These are phyloP conservation scores for Coemansia aciculifera DNA, from an alignment of 192 early-diverging fungal species.

Conservation along the genomic window DNA sequence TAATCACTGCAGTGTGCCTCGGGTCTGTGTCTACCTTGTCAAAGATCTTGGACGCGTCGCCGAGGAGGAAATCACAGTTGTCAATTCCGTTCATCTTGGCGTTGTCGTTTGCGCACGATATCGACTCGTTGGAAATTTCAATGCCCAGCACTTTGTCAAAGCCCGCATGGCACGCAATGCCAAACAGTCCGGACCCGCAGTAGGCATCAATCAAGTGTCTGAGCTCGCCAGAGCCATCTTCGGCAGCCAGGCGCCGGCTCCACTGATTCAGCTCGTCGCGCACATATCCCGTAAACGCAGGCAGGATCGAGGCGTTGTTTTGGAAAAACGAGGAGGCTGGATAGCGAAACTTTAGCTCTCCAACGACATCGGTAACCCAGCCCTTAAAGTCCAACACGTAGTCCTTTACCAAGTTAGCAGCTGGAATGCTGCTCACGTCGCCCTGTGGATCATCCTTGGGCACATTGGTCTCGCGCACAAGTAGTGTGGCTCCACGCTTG, in stretches of 20 bases:
- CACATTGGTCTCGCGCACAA: slow-evolving; percentile 61
- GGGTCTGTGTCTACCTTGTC: slow-evolving; percentile 55
- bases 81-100: slow-evolving; percentile 58
- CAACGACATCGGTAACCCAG: slow-evolving; percentile 60
- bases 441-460: slow-evolving; percentile 13
- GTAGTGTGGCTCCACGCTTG: slow-evolving; percentile 61
- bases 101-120: slow-evolving; percentile 66
- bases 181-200: slow-evolving; percentile 74
- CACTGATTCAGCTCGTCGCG: slow-evolving; percentile 58
- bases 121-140: slow-evolving; percentile 63
- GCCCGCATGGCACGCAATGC: slow-evolving; percentile 59
- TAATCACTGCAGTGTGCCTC: slow-evolving; percentile 62
- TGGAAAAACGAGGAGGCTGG: slow-evolving; percentile 72
- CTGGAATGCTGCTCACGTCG: slow-evolving; percentile 20
- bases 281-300: slow-evolving; percentile 62
- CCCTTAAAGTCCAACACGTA: slow-evolving; percentile 59
- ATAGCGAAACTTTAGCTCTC: slow-evolving; percentile 60
- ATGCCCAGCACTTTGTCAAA: slow-evolving; percentile 69
- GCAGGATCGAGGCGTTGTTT: slow-evolving; percentile 67
- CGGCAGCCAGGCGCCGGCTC: slow-evolving; percentile 16
- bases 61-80: slow-evolving; percentile 61
- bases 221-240: slow-evolving; percentile 33
- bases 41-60: slow-evolving; percentile 64
- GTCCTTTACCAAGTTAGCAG: slow-evolving; percentile 47
- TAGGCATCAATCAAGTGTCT: slow-evolving; percentile 67